These are phyloP conservation scores for Aaosphaeria arxii DNA, from an alignment of 2,329 filamentous ascomycete species.

Conservation along the genomic window DNA sequence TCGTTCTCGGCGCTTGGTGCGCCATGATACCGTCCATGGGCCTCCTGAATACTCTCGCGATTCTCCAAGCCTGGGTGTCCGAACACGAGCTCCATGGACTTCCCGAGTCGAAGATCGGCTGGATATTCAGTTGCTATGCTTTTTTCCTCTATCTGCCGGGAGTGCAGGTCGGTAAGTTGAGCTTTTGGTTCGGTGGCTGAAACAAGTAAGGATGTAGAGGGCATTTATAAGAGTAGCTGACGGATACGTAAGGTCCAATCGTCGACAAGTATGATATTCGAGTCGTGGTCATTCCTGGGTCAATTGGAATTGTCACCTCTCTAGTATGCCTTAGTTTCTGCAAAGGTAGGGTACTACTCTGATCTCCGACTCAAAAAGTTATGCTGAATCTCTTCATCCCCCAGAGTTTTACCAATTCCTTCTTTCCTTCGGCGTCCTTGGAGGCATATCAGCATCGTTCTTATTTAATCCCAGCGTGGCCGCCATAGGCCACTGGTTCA, in stretches of 20 bases:
- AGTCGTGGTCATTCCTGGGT: conserved; percentile 27
- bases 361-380: neutral
- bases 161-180: conserved; percentile 24
- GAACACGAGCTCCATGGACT: conserved; percentile 35
- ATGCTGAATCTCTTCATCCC: neutral
- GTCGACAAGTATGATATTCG: conserved; percentile 37
- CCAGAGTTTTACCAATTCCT: conserved; percentile 44
- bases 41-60: conserved; percentile 38
- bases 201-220: neutral
- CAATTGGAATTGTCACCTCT: conserved; percentile 23
- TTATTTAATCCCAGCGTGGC: conserved; percentile 39
- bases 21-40: conserved; percentile 42
- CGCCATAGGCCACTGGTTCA: conserved; percentile 42
- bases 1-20: conserved; percentile 43
- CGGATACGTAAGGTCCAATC: conserved; percentile 23
- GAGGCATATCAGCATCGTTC: conserved; percentile 39
- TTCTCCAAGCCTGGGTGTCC: conserved; percentile 39
- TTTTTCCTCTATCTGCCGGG: conserved; percentile 40
- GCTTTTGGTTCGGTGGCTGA: conserved; percentile 1
- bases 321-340: conserved; percentile 30
- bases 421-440: conserved; percentile 43
- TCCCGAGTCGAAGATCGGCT: conserved; percentile 36
- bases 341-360: conserved; percentile 1
- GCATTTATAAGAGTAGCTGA: neutral
- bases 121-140: conserved; percentile 41